phyloP scores from a whole-genome alignment of 257 asterid genomes.

The Euphrasia confusa region DNA sequence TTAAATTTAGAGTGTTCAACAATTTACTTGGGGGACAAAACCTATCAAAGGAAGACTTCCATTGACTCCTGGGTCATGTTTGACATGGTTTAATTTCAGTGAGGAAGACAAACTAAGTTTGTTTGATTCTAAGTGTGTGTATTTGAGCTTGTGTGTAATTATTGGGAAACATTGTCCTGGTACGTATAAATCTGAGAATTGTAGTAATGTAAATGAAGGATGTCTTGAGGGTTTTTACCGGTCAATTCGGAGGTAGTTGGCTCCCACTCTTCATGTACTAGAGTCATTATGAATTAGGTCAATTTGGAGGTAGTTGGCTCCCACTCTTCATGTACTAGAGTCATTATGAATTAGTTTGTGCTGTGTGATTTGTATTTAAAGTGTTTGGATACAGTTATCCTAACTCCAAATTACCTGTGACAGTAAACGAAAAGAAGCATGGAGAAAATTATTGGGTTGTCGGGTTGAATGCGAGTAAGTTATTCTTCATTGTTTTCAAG shows the following conservation, averaged over 20 bases:
- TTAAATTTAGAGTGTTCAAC: conserved; percentile 73
- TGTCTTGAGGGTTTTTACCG: conserved; percentile 69
- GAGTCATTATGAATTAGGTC: conserved; percentile 22
- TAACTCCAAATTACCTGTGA: conserved; percentile 39
- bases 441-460: conserved; percentile 85
- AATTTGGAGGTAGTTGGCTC: conserved; percentile 85
- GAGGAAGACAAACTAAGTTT: conserved; percentile 91
- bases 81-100: conserved; percentile 90
- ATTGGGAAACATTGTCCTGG: conserved; percentile 1
- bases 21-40: conserved; percentile 43
- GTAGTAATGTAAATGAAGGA: conserved; percentile 48
- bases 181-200: conserved; percentile 19
- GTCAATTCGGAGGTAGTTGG: too few relatives aligned
- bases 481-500: conserved; percentile 84
- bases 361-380: background rate
- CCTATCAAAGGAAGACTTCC: conserved; percentile 64
- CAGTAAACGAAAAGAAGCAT: conserved; percentile 57
- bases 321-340: conserved; percentile 85
- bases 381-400: conserved; percentile 10
- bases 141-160: conserved; percentile 16
- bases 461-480: conserved; percentile 70
- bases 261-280: too few relatives aligned
- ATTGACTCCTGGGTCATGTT: conserved; percentile 85
- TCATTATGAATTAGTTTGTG: background rate
- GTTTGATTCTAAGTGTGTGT: conserved; percentile 76